Conservation (phyloP, 1,139 yeast genomes). For the Scheffersomyces insectosa region DNA sequence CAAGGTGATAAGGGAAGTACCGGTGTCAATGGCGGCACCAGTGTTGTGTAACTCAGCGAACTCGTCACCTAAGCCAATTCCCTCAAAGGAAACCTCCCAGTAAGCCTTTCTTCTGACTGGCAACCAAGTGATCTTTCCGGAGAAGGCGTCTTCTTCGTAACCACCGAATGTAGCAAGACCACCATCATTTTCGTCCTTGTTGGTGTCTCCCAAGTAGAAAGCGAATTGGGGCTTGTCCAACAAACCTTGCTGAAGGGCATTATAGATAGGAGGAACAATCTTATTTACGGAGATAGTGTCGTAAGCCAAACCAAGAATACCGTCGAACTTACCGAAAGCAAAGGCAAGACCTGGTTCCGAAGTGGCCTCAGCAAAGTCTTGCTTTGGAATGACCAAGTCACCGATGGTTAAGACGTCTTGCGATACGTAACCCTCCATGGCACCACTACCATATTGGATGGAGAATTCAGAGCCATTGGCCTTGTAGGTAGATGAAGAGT, state of each 20-base stretch:
- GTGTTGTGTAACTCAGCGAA: constrained; percentile 76
- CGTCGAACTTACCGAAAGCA: constrained; percentile 98
- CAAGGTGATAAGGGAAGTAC: constrained; percentile 92
- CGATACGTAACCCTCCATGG: constrained; percentile 87
- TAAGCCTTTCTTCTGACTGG: constrained; percentile 99
- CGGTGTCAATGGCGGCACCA: constrained; percentile 98
- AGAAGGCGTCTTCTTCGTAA: constrained; percentile 68
- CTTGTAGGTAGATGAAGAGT: constrained; percentile 74
- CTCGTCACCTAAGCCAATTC: constrained; percentile 88
- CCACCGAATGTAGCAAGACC: constrained; percentile 97
- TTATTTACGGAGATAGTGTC: constrained; percentile 85
- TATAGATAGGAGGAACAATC: constrained; percentile 91
- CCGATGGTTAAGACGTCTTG: constrained; percentile 81
- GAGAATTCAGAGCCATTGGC: constrained; percentile 83
- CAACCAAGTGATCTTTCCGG: constrained; percentile 87
- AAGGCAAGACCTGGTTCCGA: constrained; percentile 96
- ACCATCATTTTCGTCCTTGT: constrained; percentile 62
- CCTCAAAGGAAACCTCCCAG: constrained; percentile 96
- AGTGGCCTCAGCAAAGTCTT: constrained; percentile 96
- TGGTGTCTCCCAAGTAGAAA: constrained; percentile 81
- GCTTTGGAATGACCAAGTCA: constrained; percentile 78
- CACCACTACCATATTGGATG: constrained; percentile 90
- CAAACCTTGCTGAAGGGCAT: constrained; percentile 78
- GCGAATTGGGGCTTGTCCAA: constrained; percentile 85
- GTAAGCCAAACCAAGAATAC: constrained; percentile 92